Evolutionary conservation across 805 yeast species (phyloP), one percentile per base, ranked within the genome.

Genomic region (Wickerhamomyces silvicola): DNA sequence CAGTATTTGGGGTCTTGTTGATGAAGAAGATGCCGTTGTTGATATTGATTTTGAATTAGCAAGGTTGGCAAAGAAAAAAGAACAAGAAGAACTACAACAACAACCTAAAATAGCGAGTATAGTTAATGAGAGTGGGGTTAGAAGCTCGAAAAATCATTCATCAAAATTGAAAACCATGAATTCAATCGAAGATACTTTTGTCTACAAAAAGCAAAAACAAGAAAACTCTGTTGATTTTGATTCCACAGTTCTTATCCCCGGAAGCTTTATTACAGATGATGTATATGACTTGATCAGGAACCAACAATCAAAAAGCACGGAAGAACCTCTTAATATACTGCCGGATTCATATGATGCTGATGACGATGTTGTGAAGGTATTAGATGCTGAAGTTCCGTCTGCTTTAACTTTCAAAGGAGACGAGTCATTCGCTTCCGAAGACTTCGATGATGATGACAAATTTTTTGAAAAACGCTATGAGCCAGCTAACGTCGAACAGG

Each of bases 1-100:
- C 50, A 86, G 95, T 61, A 74, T 83, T 6, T 92, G 97, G 96
- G 97, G 97, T 6, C 59, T 92, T 23, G 68, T 80, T 12, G 82
- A 78, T 42, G 85, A 79, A 17, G 76, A 69, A 15, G 75, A 68
- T 24, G 78, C 64, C 10, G 72, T 70, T 23, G 66, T 73, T 25
- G 86, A 76, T 41, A 66, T 62, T 9, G 70, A 68, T 17, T 57
- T 66, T 15, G 52, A 52, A 32, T 41, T 36, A 35, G 56, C 15
- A 36, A 41, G 27, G 48, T 22, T 44, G 22, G 35, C 44, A 35
- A 43, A 46, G 32, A 46, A 40, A 37, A 36, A 26, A 9, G 37
- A 42, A 12, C 34, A 36, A 10, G 28, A 10, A 30, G 17, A 28
- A n/a, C 27, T 10, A 27, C 32, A 23, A 16, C 16, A 16, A 10